Base-by-base conservation (phyloP, 495 filamentous ascomycete species). In the Penicillium egyptiacum region DNA sequence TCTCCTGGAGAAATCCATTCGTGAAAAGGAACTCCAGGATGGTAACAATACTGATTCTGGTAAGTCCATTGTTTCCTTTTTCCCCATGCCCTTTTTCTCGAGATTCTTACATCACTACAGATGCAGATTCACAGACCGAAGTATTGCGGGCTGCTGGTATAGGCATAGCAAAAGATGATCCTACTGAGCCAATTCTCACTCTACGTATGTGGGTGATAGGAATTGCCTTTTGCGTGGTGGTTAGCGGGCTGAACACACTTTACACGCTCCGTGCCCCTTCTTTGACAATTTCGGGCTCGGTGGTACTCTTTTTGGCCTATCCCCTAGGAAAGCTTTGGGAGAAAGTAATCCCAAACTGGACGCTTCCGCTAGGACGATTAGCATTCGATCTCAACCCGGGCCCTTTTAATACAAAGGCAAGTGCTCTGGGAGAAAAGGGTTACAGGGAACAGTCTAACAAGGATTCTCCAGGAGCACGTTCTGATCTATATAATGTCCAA, bases 131-230 rank as follows among this genome's bases (percentile, higher is more conserved):
- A 9, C 62, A 63, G 19, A 28, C 30, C 19, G 60, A 70, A 31
- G 40, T 68, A 37, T 53, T 71, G 31, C 61, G 60, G 19, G 68
- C 68, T 17, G 68, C 68, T 22, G 65, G 66, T 31, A 64, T 68
- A 28, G 66, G 58, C 28, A 48, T 61, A 1, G 28, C 53, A 0
- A 61, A 65, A 17, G 48, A 69, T 61, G 66, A 69, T 40, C 60
- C 63, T 10, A 64, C 51, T 11, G 61, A 61, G 39, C 80, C 82
- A 1, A 74, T 79, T 28, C 81, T 84, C 56, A 88, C 85, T 11
- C 76, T 88, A 40, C 79, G 86, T 17, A 85, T 85, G 49, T 88
- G 85, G 85, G 68, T 83, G 28, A 78, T 88, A 46, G 85, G 84
- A 16, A 63, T 88, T 57, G 55, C 81, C 5, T 75, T 87, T 20